Conservation (phyloP, 2,329 filamentous ascomycete species). For the Sarocladium strictum region DNA sequence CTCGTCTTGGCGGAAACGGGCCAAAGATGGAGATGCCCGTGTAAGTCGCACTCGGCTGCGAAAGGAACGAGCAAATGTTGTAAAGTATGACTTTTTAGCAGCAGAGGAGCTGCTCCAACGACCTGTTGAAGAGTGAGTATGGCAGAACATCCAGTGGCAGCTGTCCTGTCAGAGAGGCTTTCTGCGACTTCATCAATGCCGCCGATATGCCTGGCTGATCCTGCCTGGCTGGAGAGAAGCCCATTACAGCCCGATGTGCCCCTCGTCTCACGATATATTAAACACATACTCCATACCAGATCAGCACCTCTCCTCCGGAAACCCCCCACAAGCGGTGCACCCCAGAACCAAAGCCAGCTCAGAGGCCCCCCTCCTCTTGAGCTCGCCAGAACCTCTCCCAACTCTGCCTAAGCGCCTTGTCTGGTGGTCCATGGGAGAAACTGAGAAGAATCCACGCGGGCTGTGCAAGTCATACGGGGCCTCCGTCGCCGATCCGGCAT, state of each 20-base stretch:
- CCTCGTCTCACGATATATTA: slow-evolving; percentile 8
- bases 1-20: neutral
- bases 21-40: neutral
- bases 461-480: neutral
- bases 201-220: neutral
- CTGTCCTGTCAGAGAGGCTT: neutral
- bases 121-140: too few relatives aligned
- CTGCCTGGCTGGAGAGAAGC: neutral
- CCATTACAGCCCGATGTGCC: neutral
- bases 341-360: neutral
- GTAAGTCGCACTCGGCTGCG: neutral
- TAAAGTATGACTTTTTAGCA: too few relatives aligned
- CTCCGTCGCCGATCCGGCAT: slow-evolving; percentile 9
- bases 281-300: neutral
- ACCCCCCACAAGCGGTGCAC: neutral
- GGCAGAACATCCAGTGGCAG: neutral
- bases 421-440: neutral
- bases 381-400: neutral
- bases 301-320: neutral
- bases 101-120: too few relatives aligned
- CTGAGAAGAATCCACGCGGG: neutral
- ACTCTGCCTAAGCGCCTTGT: neutral
- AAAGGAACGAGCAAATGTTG: neutral
- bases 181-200: slow-evolving; percentile 3
- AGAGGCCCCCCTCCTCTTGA: neutral